phyloP scores from a whole-genome alignment of 116 monocot species.

The Posidonia oceanica region DNA sequence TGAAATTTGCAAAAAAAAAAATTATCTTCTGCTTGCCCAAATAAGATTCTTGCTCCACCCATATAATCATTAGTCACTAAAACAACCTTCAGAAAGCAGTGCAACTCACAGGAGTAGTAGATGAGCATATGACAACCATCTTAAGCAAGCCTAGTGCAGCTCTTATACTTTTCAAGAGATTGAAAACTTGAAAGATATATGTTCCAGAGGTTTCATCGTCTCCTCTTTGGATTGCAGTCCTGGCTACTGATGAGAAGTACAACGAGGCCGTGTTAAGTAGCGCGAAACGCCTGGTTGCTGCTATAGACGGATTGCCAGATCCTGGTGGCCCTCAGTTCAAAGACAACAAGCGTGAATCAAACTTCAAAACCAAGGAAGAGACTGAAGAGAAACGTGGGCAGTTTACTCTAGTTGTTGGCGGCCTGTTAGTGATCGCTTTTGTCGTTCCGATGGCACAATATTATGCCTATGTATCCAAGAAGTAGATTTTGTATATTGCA shows the following conservation, averaged over 20 bases:
- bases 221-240: conserved; percentile 33
- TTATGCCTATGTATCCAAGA: conserved; percentile 84
- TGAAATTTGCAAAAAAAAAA: no score
- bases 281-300: conserved; percentile 78
- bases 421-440: conserved; percentile 86
- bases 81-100: no score
- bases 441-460: conserved; percentile 99
- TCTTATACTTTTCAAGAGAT: no score
- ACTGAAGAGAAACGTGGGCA: conserved; percentile 94
- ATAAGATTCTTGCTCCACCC: no score
- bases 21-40: no score
- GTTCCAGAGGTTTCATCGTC: not conserved
- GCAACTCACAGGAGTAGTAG: no score
- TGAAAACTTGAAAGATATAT: no score
- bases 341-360: conserved; percentile 93
- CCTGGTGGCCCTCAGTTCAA: conserved; percentile 71
- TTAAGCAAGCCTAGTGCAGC: no score
- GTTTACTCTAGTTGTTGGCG: conserved; percentile 88
- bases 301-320: conserved; percentile 93
- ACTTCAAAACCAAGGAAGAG: conserved; percentile 82
- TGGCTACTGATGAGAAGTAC: conserved; percentile 98
- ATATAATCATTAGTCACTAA: no score
- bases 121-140: no score
- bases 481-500: conserved; percentile 20
- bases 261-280: conserved; percentile 78